phyloP scores from a whole-genome alignment of 257 asterid genomes.

The Solanum chilense region DNA sequence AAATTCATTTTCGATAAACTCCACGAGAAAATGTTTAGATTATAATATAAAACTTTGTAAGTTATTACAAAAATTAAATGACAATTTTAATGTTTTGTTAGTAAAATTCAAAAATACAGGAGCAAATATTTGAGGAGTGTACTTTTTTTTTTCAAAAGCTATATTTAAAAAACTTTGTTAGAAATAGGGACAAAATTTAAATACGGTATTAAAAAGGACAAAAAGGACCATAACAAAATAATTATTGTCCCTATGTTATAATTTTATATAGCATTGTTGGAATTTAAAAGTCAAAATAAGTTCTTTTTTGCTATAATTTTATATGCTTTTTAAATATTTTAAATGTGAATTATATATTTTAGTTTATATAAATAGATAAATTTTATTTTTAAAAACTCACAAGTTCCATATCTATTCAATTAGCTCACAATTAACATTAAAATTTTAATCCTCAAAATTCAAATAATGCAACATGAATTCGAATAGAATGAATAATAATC shows the following conservation, averaged over 20 bases:
- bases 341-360: too few species aligned
- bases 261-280: not conserved
- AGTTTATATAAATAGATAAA: too few species aligned
- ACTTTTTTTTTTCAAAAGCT: not conserved
- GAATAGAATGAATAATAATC: not conserved
- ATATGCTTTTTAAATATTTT: too few species aligned
- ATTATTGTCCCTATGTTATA: not conserved
- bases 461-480: not conserved
- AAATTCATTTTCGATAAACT: not conserved
- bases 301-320: too few species aligned
- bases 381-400: not conserved
- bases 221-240: not conserved
- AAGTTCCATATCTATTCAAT: not conserved
- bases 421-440: not conserved
- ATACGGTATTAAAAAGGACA: not conserved
- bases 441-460: not conserved
- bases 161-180: not conserved
- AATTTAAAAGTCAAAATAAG: not conserved
- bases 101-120: not conserved
- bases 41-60: not conserved
- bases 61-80: not conserved
- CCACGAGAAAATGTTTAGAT: not conserved
- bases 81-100: not conserved
- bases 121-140: not conserved
- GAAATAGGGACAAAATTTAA: not conserved